Conservation (phyloP, 768 basidiomycete genomes). For the Leucocoprinus birnbaumii region DNA sequence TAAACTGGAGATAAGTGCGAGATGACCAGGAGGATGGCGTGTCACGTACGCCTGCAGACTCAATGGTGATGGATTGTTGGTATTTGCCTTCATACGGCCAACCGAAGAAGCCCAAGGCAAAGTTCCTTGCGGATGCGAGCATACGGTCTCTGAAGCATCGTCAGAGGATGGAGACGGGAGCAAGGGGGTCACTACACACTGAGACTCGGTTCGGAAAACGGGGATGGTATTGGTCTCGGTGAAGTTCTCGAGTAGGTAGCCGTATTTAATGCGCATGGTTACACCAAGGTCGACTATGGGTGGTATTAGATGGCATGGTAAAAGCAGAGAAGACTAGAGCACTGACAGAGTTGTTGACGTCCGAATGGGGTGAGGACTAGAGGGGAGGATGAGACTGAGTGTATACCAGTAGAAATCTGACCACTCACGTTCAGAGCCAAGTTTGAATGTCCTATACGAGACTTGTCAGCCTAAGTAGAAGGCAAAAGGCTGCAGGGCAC, state of each 20-base stretch:
- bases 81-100: conserved; percentile 72
- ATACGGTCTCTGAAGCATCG: conserved; percentile 60
- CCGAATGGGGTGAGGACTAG: conserved; percentile 88
- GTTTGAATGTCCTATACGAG: conserved; percentile 72
- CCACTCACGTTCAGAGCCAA: conserved; percentile 76
- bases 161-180: background rate
- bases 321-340: no score
- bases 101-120: conserved; percentile 75
- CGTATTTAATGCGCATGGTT: conserved; percentile 75
- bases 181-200: conserved; percentile 31
- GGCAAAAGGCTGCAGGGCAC: conserved; percentile 15
- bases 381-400: background rate
- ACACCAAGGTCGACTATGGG: conserved; percentile 59
- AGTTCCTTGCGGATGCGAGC: conserved; percentile 62
- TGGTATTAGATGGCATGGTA: background rate
- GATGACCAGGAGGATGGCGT: background rate
- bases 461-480: no score
- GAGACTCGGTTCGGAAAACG: conserved; percentile 78
- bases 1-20: conserved; percentile 10
- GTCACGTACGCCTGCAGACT: conserved; percentile 49
- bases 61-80: conserved; percentile 75
- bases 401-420: background rate
- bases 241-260: conserved; percentile 69
- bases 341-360: conserved; percentile 77
- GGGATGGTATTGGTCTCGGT: conserved; percentile 59